Conservation (phyloP, 768 basidiomycete species). For the Zangia roseola region DNA sequence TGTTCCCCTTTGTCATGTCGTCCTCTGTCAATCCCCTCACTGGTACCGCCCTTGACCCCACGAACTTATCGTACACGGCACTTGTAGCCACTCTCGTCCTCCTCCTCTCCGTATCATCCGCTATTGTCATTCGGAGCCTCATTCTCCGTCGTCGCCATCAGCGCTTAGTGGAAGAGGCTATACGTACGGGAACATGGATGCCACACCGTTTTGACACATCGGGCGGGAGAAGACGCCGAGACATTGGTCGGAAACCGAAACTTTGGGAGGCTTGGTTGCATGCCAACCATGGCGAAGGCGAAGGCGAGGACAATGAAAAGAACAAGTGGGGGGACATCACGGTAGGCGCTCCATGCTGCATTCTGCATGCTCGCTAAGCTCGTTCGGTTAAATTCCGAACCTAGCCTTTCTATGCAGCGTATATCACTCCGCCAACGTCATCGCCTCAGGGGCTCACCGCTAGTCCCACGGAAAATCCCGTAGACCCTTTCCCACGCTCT, state of each 20-base stretch:
- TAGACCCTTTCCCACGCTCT: constrained; percentile 5
- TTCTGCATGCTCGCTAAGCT: background rate
- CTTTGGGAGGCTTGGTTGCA: constrained; percentile 31
- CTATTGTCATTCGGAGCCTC: constrained; percentile 64
- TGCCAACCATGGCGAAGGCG: constrained; percentile 7
- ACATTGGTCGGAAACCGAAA: constrained; percentile 30
- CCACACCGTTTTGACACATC: constrained; percentile 26
- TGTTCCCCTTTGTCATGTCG: constrained; percentile 16
- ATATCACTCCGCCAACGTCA: constrained; percentile 13
- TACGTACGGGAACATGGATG: constrained; percentile 61
- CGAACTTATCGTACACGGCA: constrained; percentile 38
- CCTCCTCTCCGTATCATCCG: constrained; percentile 63
- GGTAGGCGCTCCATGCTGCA: constrained; percentile 13
- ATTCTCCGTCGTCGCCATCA: constrained; percentile 62
- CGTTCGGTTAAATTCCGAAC: background rate
- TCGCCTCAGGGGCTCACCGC: background rate
- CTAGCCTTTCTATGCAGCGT: constrained; percentile 27
- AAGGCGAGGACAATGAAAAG: constrained; percentile 15
- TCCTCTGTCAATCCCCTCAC: background rate
- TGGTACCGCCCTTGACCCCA: constrained; percentile 1
- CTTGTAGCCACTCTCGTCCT: constrained; percentile 64
- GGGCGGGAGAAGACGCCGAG: constrained; percentile 22
- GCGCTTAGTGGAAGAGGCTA: constrained; percentile 59
- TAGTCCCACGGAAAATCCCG: constrained; percentile 1
- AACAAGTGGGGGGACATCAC: constrained; percentile 29